phyloP scores from a whole-genome alignment of 495 filamentous ascomycete genomes.

The Hypoxylon rickii region DNA sequence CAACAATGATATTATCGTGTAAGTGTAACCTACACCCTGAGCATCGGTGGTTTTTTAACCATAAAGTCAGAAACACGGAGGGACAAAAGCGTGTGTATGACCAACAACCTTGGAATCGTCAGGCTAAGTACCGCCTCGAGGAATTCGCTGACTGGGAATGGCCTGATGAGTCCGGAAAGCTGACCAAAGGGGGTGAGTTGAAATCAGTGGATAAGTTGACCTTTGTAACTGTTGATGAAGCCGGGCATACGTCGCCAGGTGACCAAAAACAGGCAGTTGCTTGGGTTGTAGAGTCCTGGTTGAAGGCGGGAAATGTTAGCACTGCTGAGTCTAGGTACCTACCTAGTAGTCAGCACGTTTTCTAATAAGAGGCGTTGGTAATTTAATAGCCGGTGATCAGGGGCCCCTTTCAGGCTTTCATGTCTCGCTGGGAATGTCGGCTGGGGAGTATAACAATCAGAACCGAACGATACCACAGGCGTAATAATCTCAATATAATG shows the following conservation, averaged over 20 bases:
- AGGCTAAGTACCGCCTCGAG: neutral
- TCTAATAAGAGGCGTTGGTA: too few relatives aligned
- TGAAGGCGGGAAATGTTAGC: neutral
- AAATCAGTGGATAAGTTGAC: neutral
- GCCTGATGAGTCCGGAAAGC: neutral
- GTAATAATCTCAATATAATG: too few relatives aligned
- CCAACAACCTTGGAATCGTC: neutral
- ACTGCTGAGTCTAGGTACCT: too few relatives aligned
- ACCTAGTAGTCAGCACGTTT: too few relatives aligned
- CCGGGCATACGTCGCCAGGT: neutral
- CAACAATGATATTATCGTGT: neutral
- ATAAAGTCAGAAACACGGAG: neutral
- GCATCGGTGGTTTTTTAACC: neutral
- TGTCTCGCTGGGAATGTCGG: too few relatives aligned
- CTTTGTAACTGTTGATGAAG: neutral
- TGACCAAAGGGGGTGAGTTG: neutral
- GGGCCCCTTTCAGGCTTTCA: too few relatives aligned
- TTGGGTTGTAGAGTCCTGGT: neutral
- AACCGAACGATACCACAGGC: too few relatives aligned
- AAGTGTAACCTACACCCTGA: neutral
- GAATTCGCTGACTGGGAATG: neutral
- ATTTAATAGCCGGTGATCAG: too few relatives aligned
- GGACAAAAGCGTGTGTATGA: neutral
- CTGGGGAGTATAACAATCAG: too few relatives aligned
- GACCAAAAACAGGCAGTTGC: neutral